Base-by-base conservation (phyloP, 129 eudicot genomes). In the Tagetes patula region DNA sequence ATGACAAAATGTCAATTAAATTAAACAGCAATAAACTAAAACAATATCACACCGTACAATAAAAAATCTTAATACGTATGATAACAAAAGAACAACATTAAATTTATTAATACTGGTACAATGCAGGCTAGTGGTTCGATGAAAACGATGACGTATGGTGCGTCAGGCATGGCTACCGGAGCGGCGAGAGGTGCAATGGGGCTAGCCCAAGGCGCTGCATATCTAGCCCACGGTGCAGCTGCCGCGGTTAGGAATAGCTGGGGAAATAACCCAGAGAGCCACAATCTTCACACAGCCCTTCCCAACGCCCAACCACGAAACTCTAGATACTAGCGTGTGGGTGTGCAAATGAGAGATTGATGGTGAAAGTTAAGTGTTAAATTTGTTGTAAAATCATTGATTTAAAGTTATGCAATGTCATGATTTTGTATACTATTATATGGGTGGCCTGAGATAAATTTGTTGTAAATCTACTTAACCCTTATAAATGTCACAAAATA, bases 171-270 rank as follows among this genome's bases (percentile, higher is more conserved):
- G 30, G 79, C 88, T 5, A 81, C 70, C 1, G 96, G 91, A 74
- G 91, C 93, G 8, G 85, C 83, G 0, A 83, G 71, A 71, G 83
- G 91, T 45, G 86, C 84, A 0, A 72, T 82, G 81, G 82, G 81
- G 66, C 41, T 92, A n/a, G 96, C 95, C 30, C 89, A 83, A 49
- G 98, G 95, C 12, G 95, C 88, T 0, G 86, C 91, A 11, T 79
- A 83, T 71, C 47, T 86, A 59, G 91, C 96, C 49, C 75, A 75
- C n/a, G 96, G 97, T 45, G 96, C 94, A 40, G 87, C 94, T 39
- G 71, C 79, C 38, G 86, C 84, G 0, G 72, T 88, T 33, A 84
- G 79, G 65, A 84, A 69, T 53, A 84, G 83, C 27, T 66, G 84
- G 12, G 90, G 86, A 52, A 71, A 50, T 75, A 79, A 67, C 64